phyloP scores from a whole-genome alignment of 306 rosid species.

The Pachyrhizus erosus region DNA sequence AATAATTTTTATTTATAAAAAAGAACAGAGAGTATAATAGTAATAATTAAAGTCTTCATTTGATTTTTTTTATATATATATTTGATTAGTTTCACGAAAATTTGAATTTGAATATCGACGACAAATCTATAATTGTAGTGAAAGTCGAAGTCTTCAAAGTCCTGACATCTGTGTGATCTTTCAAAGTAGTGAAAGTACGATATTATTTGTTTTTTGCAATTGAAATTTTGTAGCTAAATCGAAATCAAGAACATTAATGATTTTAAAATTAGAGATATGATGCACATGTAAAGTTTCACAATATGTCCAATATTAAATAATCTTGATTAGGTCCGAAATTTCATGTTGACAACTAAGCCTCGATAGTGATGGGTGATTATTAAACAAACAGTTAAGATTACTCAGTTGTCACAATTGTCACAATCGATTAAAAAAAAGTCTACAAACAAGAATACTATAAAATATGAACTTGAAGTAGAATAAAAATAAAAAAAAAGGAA shows the following conservation, averaged over 20 bases:
- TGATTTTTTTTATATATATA: no score
- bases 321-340: neutral
- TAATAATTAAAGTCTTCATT: no score
- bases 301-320: neutral
- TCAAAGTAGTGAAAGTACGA: neutral
- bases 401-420: neutral
- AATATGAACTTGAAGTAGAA: neutral
- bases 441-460: neutral
- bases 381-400: neutral
- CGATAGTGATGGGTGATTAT: constrained; percentile 1
- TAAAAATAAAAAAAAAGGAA: neutral
- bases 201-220: neutral
- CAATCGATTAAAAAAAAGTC: neutral
- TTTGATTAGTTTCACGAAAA: no score
- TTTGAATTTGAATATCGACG: no score
- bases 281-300: neutral
- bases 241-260: neutral
- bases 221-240: neutral
- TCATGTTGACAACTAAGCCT: neutral
- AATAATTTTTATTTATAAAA: no score
- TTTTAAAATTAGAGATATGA: neutral
- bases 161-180: neutral
- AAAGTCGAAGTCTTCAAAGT: no score
- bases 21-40: no score
- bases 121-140: no score